Evolutionary conservation across 176 grass and related monocot genomes (phyloP), one percentile per base, ranked within the genome.

Genomic region (Musa schizocarpa): DNA sequence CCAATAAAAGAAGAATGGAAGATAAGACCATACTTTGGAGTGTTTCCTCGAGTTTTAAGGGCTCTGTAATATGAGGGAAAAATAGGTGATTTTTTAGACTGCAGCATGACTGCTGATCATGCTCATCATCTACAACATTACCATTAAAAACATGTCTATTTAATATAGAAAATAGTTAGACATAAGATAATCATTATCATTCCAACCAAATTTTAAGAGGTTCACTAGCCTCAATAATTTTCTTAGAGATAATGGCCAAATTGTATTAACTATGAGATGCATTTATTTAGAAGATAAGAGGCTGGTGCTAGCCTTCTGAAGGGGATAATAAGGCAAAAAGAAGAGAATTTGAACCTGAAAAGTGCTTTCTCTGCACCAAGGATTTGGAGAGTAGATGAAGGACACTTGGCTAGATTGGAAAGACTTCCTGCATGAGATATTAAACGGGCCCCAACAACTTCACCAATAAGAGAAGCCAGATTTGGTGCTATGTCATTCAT

Each of bases 1-100:
- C 95, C 95, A 81, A 99, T 99, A 52, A 99, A 99, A 52, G 95
- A 94, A 1, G 95, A 99, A 81, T 99, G 95, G 71, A 99, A 99
- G 80, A 99, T 95, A 9, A 92, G 91, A 27, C 95, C 95, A 82
- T 99, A 95, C 73, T 99, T 99, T 0, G 95, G 95, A 58, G 95
- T 95, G 66, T 99, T 99, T 69, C 95, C 95, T 74, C 22, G 14
- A 43, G 95, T 99, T 83, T 89, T 99, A 73, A 94, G 69, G 16
- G 95, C 95, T 83, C 95, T 99, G 77, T 25, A 74, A 67, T 1
- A 70, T 26, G 3, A 69, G 34, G 1, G 11, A 8, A 50, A 9
- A 51, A 43, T 43, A 43, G 34, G 34, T 43, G 4, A 43, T 43
- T 5, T 43, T 43, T 43, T 0, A 43, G 34, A 43, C 26, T 27